phyloP scores from a whole-genome alignment of 2,329 filamentous ascomycete genomes.

The Pseudocercospora fijiensis region DNA sequence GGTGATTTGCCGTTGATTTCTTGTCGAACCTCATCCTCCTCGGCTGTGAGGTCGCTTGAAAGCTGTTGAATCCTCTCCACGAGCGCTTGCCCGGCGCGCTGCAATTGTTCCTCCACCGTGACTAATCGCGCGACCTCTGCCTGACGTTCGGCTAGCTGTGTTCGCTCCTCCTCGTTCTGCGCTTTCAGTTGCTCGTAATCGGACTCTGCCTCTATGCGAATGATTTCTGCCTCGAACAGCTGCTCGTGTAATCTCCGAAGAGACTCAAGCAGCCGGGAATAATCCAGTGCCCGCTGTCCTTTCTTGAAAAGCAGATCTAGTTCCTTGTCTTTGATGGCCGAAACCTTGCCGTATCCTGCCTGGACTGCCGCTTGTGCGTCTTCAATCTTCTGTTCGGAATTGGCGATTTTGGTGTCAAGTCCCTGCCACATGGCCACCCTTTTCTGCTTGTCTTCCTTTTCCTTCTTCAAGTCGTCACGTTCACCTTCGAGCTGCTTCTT shows the following conservation, averaged over 20 bases:
- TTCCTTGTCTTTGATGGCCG: conserved; percentile 47
- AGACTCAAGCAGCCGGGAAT: conserved; percentile 60
- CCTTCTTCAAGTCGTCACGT: conserved; percentile 20
- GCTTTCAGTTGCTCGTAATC: conserved; percentile 69
- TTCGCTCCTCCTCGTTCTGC: conserved; percentile 59
- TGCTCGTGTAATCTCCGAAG: conserved; percentile 63
- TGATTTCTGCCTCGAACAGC: conserved; percentile 68
- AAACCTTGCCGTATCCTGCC: conserved; percentile 45
- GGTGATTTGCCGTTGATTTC: conserved; percentile 33
- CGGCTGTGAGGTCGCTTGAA: conserved; percentile 14
- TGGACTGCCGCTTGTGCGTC: conserved; percentile 43
- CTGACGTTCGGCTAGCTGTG: conserved; percentile 52
- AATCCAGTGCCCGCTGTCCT: conserved; percentile 51
- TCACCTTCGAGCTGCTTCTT: conserved; percentile 47
- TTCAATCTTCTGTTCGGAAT: conserved; percentile 49
- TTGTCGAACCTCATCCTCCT: conserved; percentile 30
- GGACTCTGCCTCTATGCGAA: conserved; percentile 76
- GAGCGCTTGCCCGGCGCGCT: conserved; percentile 20
- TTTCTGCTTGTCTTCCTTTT: conserved; percentile 55
- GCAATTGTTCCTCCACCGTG: neutral
- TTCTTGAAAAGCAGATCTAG: conserved; percentile 35
- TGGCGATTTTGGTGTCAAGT: conserved; percentile 70
- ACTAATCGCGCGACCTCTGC: conserved; percentile 43
- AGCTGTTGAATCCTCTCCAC: conserved; percentile 31
- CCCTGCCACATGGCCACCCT: conserved; percentile 62